These are phyloP conservation scores for Rhodosporidiobolus odoratus DNA, from an alignment of 768 basidiomycete genomes.

Conservation along the genomic window DNA sequence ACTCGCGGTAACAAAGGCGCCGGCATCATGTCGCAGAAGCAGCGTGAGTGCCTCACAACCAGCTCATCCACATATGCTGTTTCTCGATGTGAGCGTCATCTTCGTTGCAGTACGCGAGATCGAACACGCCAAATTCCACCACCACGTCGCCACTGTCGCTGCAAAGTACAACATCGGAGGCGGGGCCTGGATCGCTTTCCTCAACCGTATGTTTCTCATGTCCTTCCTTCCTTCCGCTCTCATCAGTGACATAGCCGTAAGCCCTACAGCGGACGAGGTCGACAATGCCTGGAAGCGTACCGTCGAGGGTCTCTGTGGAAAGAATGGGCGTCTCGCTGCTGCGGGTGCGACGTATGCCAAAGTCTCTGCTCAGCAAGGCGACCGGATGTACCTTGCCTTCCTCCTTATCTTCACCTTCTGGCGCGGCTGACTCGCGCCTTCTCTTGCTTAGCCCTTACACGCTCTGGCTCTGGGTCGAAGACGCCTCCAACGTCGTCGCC, in stretches of 20 bases:
- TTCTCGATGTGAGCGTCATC: not conserved
- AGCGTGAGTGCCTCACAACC: too few species aligned
- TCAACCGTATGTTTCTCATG: not conserved
- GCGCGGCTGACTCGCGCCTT: not conserved
- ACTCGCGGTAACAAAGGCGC: not conserved
- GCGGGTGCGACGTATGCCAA: slow-evolving; percentile 2
- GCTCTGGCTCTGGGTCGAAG: not conserved
- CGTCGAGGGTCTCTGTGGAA: not conserved
- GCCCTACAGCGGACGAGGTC: slow-evolving; percentile 5
- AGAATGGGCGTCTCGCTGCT: not conserved
- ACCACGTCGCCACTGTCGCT: not conserved
- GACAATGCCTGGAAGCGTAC: not conserved
- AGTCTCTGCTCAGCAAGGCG: not conserved
- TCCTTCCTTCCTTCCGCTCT: not conserved
- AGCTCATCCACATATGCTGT: too few species aligned
- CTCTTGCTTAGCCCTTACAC: not conserved
- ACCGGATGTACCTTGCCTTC: not conserved
- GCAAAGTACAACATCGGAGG: not conserved
- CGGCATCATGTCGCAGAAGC: slow-evolving; percentile 4
- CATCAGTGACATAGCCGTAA: not conserved
- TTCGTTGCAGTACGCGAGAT: slow-evolving; percentile 5
- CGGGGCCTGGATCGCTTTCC: slow-evolving; percentile 9
- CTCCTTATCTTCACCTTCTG: too few species aligned
- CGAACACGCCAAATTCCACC: slow-evolving; percentile 15
- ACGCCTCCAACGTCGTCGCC: not conserved